A percentile compares a stretch with the other conserved stretches of the same genome.
Evolutionary conservation across 805 yeast species (phyloP).

Genomic region (Zygosaccharomyces bailii): DNA sequence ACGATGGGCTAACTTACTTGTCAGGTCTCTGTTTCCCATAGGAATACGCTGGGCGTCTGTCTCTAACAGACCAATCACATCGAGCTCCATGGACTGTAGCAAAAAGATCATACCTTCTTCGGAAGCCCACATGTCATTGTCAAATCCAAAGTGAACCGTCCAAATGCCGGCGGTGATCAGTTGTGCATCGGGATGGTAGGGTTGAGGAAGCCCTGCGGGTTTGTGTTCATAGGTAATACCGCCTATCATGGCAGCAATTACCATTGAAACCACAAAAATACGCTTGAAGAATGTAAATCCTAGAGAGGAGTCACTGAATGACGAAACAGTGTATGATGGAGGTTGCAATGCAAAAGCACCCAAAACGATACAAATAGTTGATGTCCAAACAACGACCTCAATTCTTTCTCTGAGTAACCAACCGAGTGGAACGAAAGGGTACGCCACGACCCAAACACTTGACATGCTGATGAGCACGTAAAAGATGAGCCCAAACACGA

Average conservation of each 20-base stretch:
- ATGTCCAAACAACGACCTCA: constrained; percentile 60
- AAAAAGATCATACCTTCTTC: constrained; percentile 86
- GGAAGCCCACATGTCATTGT: constrained; percentile 97
- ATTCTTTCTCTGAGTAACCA: constrained; percentile 83
- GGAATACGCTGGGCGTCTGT: constrained; percentile 90
- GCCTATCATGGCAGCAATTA: constrained; percentile 19
- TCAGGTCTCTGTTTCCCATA: constrained; percentile 93
- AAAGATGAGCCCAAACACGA: constrained; percentile 47
- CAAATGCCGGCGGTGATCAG: constrained; percentile 93
- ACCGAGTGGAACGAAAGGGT: constrained; percentile 97
- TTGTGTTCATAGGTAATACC: constrained; percentile 26
- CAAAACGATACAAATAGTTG: constrained; percentile 50
- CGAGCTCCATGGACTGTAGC: constrained; percentile 81
- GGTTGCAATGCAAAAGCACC: constrained; percentile 42
- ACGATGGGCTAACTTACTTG: constrained; percentile 88
- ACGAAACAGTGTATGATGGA: not conserved
- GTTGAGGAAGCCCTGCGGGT: constrained; percentile 51
- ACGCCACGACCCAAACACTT: constrained; percentile 96
- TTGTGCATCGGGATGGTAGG: constrained; percentile 64
- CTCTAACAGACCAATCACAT: constrained; percentile 86
- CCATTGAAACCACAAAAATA: constrained; percentile 18
- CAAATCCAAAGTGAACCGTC: constrained; percentile 97
- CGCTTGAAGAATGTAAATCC: constrained; percentile 19
- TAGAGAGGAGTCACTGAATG: constrained; percentile 2
- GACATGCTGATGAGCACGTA: constrained; percentile 61